Evolutionary conservation across 495 filamentous ascomycete genomes (phyloP).

Genomic region (Trichoderma gamsii): DNA sequence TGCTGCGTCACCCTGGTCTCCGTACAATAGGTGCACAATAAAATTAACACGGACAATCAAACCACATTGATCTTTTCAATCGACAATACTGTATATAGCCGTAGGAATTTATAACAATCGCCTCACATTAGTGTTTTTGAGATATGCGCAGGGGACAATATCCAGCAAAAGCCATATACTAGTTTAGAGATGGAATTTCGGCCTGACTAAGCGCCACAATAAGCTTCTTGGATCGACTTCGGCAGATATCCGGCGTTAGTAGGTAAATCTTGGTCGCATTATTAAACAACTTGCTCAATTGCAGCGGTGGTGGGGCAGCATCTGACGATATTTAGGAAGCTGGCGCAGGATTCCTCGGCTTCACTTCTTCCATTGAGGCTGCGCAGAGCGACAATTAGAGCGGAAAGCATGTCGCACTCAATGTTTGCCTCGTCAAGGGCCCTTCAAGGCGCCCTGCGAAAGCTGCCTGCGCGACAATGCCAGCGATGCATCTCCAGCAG

Average conservation of each 20-base stretch:
- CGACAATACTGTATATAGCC: neutral
- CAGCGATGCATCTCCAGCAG: slow-evolving; percentile 23
- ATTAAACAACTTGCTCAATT: slow-evolving; percentile 4
- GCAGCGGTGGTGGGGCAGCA: slow-evolving; percentile 4
- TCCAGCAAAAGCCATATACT: neutral
- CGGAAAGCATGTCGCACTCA: slow-evolving; percentile 27
- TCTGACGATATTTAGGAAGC: slow-evolving; percentile 5
- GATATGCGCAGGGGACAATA: neutral
- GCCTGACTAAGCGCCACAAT: neutral
- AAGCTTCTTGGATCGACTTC: neutral
- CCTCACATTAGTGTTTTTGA: neutral
- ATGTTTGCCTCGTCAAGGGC: slow-evolving; percentile 22
- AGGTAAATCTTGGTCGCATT: neutral
- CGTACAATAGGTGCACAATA: neutral
- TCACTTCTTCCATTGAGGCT: neutral
- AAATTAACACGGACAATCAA: neutral
- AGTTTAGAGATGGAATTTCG: neutral
- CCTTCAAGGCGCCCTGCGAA: slow-evolving; percentile 22
- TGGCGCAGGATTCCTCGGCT: neutral
- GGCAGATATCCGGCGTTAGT: slow-evolving; percentile 2
- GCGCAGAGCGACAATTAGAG: neutral
- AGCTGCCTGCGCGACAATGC: slow-evolving; percentile 23
- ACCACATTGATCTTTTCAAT: neutral
- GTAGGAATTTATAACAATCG: neutral
- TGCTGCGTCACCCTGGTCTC: neutral